phyloP scores from a whole-genome alignment of 1,284 basidiomycete species.

The Ceratorhiza oryzae-sativae region DNA sequence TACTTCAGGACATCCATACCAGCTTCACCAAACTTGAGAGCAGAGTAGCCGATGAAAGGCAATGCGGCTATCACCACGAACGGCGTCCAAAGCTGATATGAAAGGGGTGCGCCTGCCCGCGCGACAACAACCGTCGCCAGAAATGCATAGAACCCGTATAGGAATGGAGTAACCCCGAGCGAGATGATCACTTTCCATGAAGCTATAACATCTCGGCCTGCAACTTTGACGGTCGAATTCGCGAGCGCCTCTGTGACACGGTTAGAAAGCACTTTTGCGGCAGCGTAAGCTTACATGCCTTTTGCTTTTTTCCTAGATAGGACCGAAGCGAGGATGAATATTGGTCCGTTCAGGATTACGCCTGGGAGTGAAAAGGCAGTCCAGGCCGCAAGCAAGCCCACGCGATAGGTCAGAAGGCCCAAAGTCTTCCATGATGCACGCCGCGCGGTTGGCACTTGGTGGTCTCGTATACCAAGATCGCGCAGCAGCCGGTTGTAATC shows the following conservation, averaged over 20 bases:
- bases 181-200: slow-evolving; percentile 99
- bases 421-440: slow-evolving; percentile 88
- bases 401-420: slow-evolving; percentile 84
- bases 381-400: slow-evolving; percentile 85
- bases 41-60: slow-evolving; percentile 92
- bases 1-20: slow-evolving; percentile 98
- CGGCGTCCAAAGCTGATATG: slow-evolving; percentile 80
- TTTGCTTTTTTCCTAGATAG: slow-evolving; percentile 92
- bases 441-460: slow-evolving; percentile 88
- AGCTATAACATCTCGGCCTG: slow-evolving; percentile 92
- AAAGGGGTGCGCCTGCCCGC: slow-evolving; percentile 67
- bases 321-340: slow-evolving; percentile 91
- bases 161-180: slow-evolving; percentile 84
- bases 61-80: slow-evolving; percentile 77
- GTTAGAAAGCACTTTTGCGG: slow-evolving; percentile 23
- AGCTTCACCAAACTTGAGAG: slow-evolving; percentile 98
- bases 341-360: slow-evolving; percentile 92
- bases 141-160: slow-evolving; percentile 86
- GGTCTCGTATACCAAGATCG: slow-evolving; percentile 96
- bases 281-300: slow-evolving; percentile 58
- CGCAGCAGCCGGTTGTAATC: slow-evolving; percentile 92
- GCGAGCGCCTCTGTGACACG: slow-evolving; percentile 86
- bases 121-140: slow-evolving; percentile 80
- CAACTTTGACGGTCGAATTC: slow-evolving; percentile 94
- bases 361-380: slow-evolving; percentile 89